A percentile compares a stretch with the other conserved stretches of the same genome.
These are phyloP conservation scores for Leishmania arabica DNA, from an alignment of 208 protist species.

Conservation along the genomic window DNA sequence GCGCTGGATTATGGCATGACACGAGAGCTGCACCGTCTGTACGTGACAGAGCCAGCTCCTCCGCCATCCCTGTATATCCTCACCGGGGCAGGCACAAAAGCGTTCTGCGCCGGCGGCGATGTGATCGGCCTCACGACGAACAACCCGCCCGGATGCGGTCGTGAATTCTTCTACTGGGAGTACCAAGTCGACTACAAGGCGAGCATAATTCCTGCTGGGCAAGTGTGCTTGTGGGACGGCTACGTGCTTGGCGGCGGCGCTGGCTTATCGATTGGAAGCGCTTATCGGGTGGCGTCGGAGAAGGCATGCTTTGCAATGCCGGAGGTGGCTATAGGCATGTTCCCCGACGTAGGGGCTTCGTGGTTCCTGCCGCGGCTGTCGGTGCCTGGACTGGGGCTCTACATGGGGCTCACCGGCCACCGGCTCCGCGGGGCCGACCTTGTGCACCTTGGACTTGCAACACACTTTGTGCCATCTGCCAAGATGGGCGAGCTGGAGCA, in stretches of 20 bases:
- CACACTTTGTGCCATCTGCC: conserved; percentile 71
- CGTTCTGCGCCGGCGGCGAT: conserved; percentile 90
- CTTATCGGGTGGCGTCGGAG: conserved; percentile 81
- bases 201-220: conserved; percentile 39
- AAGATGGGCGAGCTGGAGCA: conserved; percentile 57
- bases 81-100: conserved; percentile 66
- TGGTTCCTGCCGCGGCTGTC: conserved; percentile 71
- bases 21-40: conserved; percentile 33
- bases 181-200: conserved; percentile 78
- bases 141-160: conserved; percentile 25
- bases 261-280: conserved; percentile 71
- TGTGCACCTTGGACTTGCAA: conserved; percentile 73
- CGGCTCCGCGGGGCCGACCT: conserved; percentile 74
- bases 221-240: conserved; percentile 83
- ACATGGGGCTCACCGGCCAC: conserved; percentile 77
- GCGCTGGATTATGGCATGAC: conserved; percentile 65
- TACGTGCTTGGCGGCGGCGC: conserved; percentile 86
- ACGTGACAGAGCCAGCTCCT: conserved; percentile 36
- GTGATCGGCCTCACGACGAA: conserved; percentile 49
- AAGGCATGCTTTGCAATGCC: conserved; percentile 84
- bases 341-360: conserved; percentile 78
- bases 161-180: conserved; percentile 65
- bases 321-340: conserved; percentile 81
- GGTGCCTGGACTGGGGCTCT: conserved; percentile 57
- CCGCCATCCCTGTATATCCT: conserved; percentile 50